Base-by-base conservation (phyloP, 2,329 filamentous ascomycete species). In the Rhinocladiella mackenziei region DNA sequence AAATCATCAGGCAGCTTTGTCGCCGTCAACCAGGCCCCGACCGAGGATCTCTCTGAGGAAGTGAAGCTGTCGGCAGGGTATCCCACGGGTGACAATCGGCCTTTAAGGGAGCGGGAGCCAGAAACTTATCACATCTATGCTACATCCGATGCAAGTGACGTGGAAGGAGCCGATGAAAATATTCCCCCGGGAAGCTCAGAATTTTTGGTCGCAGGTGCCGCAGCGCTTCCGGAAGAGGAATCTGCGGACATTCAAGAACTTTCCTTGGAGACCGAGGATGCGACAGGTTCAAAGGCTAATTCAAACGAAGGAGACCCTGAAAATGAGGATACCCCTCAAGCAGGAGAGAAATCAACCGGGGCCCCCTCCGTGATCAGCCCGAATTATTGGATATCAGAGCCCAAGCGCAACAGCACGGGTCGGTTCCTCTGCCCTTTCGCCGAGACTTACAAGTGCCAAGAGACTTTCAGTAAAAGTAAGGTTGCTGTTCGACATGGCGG, bases 91-190 rank as follows among this genome's bases (percentile, higher is more conserved):
- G 26, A 44, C 8, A 38, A 11, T 31, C 48, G 39, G 23, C 23
- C 29, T n/a, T 17, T 56, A 4, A 39, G 34, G 30, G 48, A 54
- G 23, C 39, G 42, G 35, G 54, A 56, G 22, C 52, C 54, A 3
- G 54, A 56, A 40, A 47, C 51, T 10, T 54, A 55, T 37, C 41
- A 48, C 28, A 52, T 51, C 6, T 55, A 56, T 43, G 52, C 47
- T 11, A 41, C 33, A 7, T 48, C 48, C 5, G 48, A 55, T 14
- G 29, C 32, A 3, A 47, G 49, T 29, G 45, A 47, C 26, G 45
- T 9, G n/a, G 43, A 47, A 14, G 34, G 22, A 11, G 36, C 5
- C 6, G 13, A 25, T 2, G 15, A 19, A 13, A 23, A 5, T 5
- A 18, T 19, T 13, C 33, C 7, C 6, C 8, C 34, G 17, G 18